Base-by-base conservation (phyloP, 2,329 filamentous ascomycete genomes). In the Ascochyta koolunga region DNA sequence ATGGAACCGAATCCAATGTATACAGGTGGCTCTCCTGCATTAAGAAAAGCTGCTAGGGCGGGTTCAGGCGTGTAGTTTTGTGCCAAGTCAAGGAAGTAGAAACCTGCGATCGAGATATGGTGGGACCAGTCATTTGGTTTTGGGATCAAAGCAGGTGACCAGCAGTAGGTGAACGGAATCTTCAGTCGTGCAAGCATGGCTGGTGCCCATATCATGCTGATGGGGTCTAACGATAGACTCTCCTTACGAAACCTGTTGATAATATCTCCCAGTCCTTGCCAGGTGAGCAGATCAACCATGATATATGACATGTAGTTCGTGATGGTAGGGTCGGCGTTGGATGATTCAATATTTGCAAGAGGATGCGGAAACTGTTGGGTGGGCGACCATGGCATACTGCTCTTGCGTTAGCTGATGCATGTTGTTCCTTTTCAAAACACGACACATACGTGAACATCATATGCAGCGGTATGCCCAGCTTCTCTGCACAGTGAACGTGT, bases 91-190 rank as follows among this genome's bases (percentile, higher is more conserved):
- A 77, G 69, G 56, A 77, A 77, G 55, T 71, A 76, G 59, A 77
- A 77, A 6, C 75, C 75, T 15, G 75, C 68, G 11, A 77, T 70
- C 0, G 73, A 72, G 16, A 77, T 76, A 52, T 76, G 68, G 39
- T 71, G 64, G n/a, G 45, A 72, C 75, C 75, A 81, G 52, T 81
- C 79, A 37, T 65, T 69, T 1, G 79, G 79, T 58, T 81, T 80
- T 1, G 77, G 76, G 8, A 79, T 77, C 19, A 78, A 61, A 24
- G 73, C 73, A 11, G 75, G 75, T 11, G 74, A 76, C 51, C 93
- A 97, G 75, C 92, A 95, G 69, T 97, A 98, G 0, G 93, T 96
- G 64, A 90, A 91, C 0, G 93, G 91, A 15, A 97, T 83, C 40
- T 84, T 84, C 27, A 97, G 78, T 27, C 90, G 86, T 38, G 85